These are phyloP conservation scores for Penicillium arizonense DNA, from an alignment of 495 filamentous ascomycete species.

Conservation along the genomic window DNA sequence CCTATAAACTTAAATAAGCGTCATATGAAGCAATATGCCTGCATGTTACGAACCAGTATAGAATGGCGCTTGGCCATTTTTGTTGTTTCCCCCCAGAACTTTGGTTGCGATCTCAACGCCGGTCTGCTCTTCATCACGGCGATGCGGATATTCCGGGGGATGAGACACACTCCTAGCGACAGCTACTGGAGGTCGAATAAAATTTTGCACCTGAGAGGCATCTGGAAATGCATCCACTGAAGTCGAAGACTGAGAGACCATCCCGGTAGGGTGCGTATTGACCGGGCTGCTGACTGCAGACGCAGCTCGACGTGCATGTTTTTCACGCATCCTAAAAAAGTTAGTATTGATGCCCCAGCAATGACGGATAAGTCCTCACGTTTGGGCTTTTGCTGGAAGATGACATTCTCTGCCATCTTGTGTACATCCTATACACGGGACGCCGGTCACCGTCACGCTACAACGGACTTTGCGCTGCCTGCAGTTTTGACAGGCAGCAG, in stretches of 20 bases:
- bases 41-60: conserved; percentile 24
- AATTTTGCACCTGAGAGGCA: background rate
- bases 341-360: background rate
- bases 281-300: background rate
- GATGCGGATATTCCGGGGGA: background rate
- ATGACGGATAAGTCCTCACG: background rate
- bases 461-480: conserved; percentile 36
- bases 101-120: conserved; percentile 30
- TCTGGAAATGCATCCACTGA: background rate
- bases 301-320: background rate
- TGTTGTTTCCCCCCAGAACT: conserved; percentile 19
- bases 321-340: background rate
- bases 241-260: background rate
- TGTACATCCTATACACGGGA: conserved; percentile 30
- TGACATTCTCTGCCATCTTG: conserved; percentile 30
- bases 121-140: conserved; percentile 22
- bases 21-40: background rate
- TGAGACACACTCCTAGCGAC: background rate
- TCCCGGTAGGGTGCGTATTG: background rate
- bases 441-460: conserved; percentile 28
- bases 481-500: conserved; percentile 30
- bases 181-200: background rate
- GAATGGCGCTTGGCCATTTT: conserved; percentile 23
- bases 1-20: background rate
- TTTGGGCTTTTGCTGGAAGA: conserved; percentile 12